phyloP scores from a whole-genome alignment of 2,329 filamentous ascomycete genomes.

The Fusarium mangiferae region DNA sequence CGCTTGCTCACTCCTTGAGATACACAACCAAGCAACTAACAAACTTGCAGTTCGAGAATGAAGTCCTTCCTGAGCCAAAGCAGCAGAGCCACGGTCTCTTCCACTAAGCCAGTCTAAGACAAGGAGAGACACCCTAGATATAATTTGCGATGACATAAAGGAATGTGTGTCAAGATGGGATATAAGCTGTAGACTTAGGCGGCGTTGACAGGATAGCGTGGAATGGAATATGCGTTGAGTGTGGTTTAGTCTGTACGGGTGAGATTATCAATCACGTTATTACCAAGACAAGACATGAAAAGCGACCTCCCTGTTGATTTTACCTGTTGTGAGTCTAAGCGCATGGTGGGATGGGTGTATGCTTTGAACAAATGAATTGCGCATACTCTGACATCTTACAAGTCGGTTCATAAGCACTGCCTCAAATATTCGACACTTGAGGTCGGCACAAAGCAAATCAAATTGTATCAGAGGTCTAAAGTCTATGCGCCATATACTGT shows the following conservation, averaged over 20 bases:
- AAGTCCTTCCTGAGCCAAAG: slow-evolving; percentile 48
- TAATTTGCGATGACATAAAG: slow-evolving; percentile 1
- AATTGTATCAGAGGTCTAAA: slow-evolving; percentile 8
- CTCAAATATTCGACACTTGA: neutral
- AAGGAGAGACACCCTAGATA: neutral
- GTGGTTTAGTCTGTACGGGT: slow-evolving; percentile 18
- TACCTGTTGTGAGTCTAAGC: neutral
- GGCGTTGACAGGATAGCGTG: slow-evolving; percentile 41
- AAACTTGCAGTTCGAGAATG: slow-evolving; percentile 54
- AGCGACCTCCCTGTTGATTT: neutral
- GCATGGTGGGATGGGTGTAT: neutral
- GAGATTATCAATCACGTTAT: slow-evolving; percentile 18
- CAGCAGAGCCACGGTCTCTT: slow-evolving; percentile 52
- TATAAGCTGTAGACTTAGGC: slow-evolving; percentile 32
- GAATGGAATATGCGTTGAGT: slow-evolving; percentile 21
- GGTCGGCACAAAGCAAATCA: neutral
- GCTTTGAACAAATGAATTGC: neutral
- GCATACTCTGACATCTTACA: neutral
- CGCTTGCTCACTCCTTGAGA: slow-evolving; percentile 37
- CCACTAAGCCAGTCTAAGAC: slow-evolving; percentile 46
- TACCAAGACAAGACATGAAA: slow-evolving; percentile 17
- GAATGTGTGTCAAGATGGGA: slow-evolving; percentile 21
- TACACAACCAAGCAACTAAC: slow-evolving; percentile 26
- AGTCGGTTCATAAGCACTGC: neutral
- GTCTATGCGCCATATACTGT: slow-evolving; percentile 24